Evolutionary conservation across 2,329 filamentous ascomycete genomes (phyloP).

Genomic region (Chaetomium sp.): DNA sequence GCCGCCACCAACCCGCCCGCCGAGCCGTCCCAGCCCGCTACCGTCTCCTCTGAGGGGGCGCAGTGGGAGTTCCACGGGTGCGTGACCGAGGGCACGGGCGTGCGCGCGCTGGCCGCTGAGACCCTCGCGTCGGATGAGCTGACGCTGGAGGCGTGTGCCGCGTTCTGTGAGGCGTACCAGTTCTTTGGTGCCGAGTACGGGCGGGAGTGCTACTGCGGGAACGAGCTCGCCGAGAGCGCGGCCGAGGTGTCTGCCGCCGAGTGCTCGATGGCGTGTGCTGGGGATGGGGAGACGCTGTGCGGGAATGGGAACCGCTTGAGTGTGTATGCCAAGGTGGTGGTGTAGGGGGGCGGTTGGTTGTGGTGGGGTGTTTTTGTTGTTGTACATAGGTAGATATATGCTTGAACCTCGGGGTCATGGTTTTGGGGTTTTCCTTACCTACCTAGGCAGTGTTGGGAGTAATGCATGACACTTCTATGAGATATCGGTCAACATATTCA

Average conservation of each 20-base stretch:
- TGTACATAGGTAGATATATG: constrained; percentile 8
- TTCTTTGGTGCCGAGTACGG: constrained; percentile 46
- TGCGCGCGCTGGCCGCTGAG: constrained; percentile 42
- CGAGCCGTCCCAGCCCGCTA: constrained; percentile 39
- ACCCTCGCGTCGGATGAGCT: constrained; percentile 40
- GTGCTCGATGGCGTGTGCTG: constrained; percentile 47
- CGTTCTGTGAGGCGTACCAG: constrained; percentile 40
- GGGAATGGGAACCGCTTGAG: constrained; percentile 45
- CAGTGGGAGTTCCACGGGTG: constrained; percentile 43
- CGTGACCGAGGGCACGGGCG: constrained; percentile 42
- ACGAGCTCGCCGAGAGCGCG: constrained; percentile 39
- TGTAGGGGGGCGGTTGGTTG: constrained; percentile 15
- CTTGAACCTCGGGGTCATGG: not conserved
- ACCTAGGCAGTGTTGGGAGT: too few relatives aligned
- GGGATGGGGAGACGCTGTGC: constrained; percentile 44
- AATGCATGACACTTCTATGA: not conserved
- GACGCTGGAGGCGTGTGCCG: constrained; percentile 45
- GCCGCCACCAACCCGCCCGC: constrained; percentile 22
- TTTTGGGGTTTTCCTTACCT: too few relatives aligned
- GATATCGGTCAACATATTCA: not conserved
- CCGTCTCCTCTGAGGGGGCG: constrained; percentile 30
- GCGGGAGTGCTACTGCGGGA: constrained; percentile 47
- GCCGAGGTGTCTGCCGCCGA: constrained; percentile 38
- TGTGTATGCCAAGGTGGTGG: constrained; percentile 29
- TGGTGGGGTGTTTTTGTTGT: constrained; percentile 10